A percentile compares a stretch with the other conserved stretches of the same genome.
Conservation (phyloP, 345 rosid species). For the Ceriops tagal region DNA sequence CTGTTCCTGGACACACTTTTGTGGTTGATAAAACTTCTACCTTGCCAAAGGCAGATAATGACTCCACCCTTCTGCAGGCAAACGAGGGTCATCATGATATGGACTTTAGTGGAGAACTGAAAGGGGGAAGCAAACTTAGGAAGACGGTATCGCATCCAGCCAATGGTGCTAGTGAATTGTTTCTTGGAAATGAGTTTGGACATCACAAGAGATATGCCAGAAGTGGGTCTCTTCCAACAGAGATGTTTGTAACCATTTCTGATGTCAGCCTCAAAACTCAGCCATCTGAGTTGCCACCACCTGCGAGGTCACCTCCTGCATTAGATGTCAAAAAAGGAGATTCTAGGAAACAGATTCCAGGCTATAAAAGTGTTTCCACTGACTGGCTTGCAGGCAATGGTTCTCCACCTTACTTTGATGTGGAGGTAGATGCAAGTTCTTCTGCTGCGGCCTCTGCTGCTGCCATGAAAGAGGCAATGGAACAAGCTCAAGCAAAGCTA, state of each 20-base stretch:
- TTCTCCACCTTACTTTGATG: conserved; percentile 80
- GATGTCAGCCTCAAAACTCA: conserved; percentile 72
- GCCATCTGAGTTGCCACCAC: conserved; percentile 84
- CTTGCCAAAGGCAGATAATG: conserved; percentile 23
- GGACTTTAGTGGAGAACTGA: conserved; percentile 29
- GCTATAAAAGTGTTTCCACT: conserved; percentile 35
- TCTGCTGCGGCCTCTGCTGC: conserved; percentile 74
- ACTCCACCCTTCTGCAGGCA: conserved; percentile 23
- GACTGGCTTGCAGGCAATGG: conserved; percentile 39
- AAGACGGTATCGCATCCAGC: conserved; percentile 42
- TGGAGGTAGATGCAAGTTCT: conserved; percentile 84
- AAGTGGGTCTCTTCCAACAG: conserved; percentile 38
- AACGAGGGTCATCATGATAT: conserved; percentile 30
- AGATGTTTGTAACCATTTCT: conserved; percentile 63
- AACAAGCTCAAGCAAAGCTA: conserved; percentile 70
- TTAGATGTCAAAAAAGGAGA: conserved; percentile 35
- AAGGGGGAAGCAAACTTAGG: conserved; percentile 35
- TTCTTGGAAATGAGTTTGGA: conserved; percentile 34
- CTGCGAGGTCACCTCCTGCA: conserved; percentile 71
- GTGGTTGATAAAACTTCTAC: conserved; percentile 47
- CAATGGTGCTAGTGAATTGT: conserved; percentile 21
- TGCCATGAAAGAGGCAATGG: conserved; percentile 74
- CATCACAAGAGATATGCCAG: conserved; percentile 32
- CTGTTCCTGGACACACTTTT: conserved; percentile 52
- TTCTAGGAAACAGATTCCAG: conserved; percentile 30